A percentile compares a stretch with the other conserved stretches of the same genome.
Evolutionary conservation across 179 eudicot species (phyloP).

Genomic region (Dionaea muscipula): DNA sequence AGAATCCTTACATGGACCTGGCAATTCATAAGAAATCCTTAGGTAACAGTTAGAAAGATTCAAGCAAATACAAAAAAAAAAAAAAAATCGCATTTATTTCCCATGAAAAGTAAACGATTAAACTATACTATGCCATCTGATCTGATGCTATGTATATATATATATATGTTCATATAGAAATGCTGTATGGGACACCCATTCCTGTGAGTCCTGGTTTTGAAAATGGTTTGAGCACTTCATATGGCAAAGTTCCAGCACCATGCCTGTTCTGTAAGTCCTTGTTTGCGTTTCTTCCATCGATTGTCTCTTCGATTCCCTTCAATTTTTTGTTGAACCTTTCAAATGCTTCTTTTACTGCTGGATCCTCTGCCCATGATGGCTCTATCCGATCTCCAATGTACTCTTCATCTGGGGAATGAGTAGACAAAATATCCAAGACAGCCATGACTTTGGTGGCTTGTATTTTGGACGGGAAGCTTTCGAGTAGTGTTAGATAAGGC

Average conservation of each 20-base stretch:
- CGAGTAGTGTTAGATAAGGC: constrained; percentile 28
- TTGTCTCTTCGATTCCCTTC: constrained; percentile 40
- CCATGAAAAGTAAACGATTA: no score
- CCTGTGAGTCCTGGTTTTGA: constrained; percentile 51
- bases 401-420: constrained; percentile 60
- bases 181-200: constrained; percentile 57
- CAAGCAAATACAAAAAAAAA: no score
- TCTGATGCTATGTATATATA: neutral
- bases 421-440: constrained; percentile 41
- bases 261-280: constrained; percentile 26
- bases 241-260: constrained; percentile 65
- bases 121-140: no score
- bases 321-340: constrained; percentile 32
- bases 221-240: constrained; percentile 45
- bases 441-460: constrained; percentile 55
- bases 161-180: constrained; percentile 40
- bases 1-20: no score
- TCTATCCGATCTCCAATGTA: constrained; percentile 39
- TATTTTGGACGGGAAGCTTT: constrained; percentile 37
- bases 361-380: constrained; percentile 33
- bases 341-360: constrained; percentile 32
- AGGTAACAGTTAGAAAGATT: no score
- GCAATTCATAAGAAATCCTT: no score
- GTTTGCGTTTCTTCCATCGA: constrained; percentile 42
- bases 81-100: no score